Evolutionary conservation across 1,284 basidiomycete species (phyloP).

Genomic region (Neolentinus lepideus): DNA sequence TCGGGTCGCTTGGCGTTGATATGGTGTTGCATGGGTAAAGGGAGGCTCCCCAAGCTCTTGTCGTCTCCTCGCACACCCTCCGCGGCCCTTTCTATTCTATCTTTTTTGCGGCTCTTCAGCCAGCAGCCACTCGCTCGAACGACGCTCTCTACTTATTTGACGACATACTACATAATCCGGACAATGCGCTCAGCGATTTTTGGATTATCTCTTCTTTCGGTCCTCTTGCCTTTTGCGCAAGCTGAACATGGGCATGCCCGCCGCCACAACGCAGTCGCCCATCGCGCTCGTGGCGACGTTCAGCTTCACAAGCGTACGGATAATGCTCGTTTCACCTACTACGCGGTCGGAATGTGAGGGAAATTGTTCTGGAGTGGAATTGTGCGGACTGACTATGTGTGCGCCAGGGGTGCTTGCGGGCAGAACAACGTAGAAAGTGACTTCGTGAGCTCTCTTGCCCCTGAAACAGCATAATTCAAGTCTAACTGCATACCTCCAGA

Average conservation of each 20-base stretch:
- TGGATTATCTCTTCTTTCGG: neutral
- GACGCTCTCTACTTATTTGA: slow-evolving; percentile 1
- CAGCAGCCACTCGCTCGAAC: slow-evolving; percentile 1
- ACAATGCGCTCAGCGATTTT: slow-evolving; percentile 2
- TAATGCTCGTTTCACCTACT: slow-evolving; percentile 26
- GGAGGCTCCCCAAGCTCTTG: neutral
- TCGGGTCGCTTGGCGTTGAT: slow-evolving; percentile 1
- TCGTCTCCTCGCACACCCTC: neutral
- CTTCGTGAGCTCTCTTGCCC: no score
- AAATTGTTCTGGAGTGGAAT: neutral
- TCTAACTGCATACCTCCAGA: slow-evolving; percentile 13
- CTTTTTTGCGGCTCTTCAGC: slow-evolving; percentile 1
- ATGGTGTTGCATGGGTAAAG: slow-evolving; percentile 7
- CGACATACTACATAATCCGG: neutral
- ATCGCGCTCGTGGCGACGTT: neutral
- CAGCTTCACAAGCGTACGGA: slow-evolving; percentile 17
- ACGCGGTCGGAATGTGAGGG: slow-evolving; percentile 20
- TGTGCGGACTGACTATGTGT: neutral
- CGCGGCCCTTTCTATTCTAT: neutral
- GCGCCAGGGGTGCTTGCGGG: slow-evolving; percentile 27
- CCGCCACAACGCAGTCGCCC: slow-evolving; percentile 2
- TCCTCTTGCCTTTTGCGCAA: neutral
- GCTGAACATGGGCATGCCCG: neutral
- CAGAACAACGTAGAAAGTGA: slow-evolving; percentile 22
- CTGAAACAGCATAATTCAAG: slow-evolving; percentile 4